Evolutionary conservation across 495 filamentous ascomycete genomes (phyloP).

Genomic region (Cercophora samala): DNA sequence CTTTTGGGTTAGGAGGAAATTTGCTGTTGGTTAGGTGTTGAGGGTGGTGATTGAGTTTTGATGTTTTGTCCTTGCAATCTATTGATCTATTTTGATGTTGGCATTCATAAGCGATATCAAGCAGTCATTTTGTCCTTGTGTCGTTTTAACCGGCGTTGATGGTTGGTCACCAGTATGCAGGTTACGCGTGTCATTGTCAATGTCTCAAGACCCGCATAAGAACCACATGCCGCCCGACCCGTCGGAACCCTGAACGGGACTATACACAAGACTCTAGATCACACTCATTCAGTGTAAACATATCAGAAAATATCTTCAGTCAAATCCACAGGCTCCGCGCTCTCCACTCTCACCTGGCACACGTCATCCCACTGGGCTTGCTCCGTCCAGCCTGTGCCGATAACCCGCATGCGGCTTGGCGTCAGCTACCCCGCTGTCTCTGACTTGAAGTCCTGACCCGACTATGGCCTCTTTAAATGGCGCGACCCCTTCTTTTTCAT

Average conservation of each 20-base stretch:
- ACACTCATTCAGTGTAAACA: background rate
- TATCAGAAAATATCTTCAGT: background rate
- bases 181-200: too few relatives aligned
- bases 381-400: constrained; percentile 6
- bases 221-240: background rate
- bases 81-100: too few relatives aligned
- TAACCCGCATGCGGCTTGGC: constrained; percentile 8
- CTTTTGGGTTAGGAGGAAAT: too few relatives aligned
- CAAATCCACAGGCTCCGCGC: background rate
- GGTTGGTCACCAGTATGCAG: too few relatives aligned
- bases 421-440: constrained; percentile 6
- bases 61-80: too few relatives aligned
- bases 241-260: background rate
- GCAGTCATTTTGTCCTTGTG: too few relatives aligned
- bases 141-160: too few relatives aligned
- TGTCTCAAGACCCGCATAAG: background rate
- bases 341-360: background rate
- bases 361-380: background rate
- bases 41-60: too few relatives aligned
- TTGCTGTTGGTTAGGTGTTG: too few relatives aligned
- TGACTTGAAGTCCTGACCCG: too few relatives aligned
- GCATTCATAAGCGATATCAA: too few relatives aligned
- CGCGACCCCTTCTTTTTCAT: background rate
- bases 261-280: background rate
- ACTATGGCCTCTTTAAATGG: background rate